Percentiles rank a stretch among this genome's conserved stretches.
phyloP scores from a whole-genome alignment of 345 rosid genomes.

The Moringa oleifera region DNA sequence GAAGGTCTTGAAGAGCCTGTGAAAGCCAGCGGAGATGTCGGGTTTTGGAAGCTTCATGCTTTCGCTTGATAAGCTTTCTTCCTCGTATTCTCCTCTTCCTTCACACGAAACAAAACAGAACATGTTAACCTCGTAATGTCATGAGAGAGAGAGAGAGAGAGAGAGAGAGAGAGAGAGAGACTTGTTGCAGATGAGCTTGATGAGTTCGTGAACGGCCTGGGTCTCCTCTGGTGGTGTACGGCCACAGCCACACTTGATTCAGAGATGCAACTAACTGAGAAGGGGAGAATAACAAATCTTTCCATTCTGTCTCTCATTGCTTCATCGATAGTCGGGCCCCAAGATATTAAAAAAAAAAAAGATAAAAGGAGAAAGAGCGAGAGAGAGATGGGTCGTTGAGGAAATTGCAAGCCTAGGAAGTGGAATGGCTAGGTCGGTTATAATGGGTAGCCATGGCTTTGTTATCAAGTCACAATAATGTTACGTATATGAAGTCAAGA shows the following conservation, averaged over 20 bases:
- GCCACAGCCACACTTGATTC: conserved; percentile 64
- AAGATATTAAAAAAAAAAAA: not conserved
- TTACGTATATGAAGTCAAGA: conserved; percentile 27
- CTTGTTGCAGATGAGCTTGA: conserved; percentile 28
- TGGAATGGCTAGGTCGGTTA: conserved; percentile 24
- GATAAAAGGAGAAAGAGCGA: not conserved
- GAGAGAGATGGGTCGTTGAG: not conserved
- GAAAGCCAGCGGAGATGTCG: conserved; percentile 47
- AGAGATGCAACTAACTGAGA: conserved; percentile 69
- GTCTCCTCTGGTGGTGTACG: conserved; percentile 18
- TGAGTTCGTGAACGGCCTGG: conserved; percentile 10
- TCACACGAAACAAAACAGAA: conserved; percentile 1
- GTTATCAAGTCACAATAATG: conserved; percentile 19
- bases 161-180: conserved; percentile 13
- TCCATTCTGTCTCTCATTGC: conserved; percentile 77
- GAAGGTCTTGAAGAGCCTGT: conserved; percentile 55
- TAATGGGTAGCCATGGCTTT: conserved; percentile 33
- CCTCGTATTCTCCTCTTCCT: conserved; percentile 26
- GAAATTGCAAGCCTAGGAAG: conserved; percentile 7
- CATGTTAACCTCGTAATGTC: not conserved
- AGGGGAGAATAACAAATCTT: conserved; percentile 73
- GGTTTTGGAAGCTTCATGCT: conserved; percentile 55
- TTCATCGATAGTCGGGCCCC: conserved; percentile 4
- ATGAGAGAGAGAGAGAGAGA: conserved; percentile 13
- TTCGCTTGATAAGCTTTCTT: conserved; percentile 29